phyloP scores from a whole-genome alignment of 2,329 filamentous ascomycete species.

The Colletotrichum sublineola region DNA sequence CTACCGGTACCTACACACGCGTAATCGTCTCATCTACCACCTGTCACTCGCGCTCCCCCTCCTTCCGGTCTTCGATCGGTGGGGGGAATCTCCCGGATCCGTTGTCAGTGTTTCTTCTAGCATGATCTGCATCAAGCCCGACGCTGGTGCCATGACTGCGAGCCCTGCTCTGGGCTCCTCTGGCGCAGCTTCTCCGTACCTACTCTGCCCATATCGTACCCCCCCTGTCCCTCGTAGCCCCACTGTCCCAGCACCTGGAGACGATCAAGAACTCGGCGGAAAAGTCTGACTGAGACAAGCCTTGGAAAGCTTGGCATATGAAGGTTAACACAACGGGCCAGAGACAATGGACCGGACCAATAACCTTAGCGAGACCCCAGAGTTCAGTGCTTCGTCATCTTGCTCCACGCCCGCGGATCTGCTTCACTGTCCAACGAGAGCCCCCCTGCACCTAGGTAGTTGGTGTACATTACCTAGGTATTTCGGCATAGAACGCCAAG shows the following conservation, averaged over 20 bases:
- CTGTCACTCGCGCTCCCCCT: constrained; percentile 44
- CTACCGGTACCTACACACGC: constrained; percentile 13
- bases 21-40: constrained; percentile 46
- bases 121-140: constrained; percentile 42
- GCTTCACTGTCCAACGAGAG: constrained; percentile 13
- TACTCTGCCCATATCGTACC: background rate
- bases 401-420: constrained; percentile 21
- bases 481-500: constrained; percentile 31
- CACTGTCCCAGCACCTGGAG: constrained; percentile 15
- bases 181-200: constrained; percentile 10
- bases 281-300: constrained; percentile 36
- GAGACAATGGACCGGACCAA: constrained; percentile 24
- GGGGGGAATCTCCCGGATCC: constrained; percentile 41
- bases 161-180: constrained; percentile 8
- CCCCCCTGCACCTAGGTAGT: constrained; percentile 5
- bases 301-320: constrained; percentile 37
- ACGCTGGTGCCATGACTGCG: constrained; percentile 26
- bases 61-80: constrained; percentile 46
- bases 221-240: constrained; percentile 1
- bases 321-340: constrained; percentile 26
- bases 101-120: constrained; percentile 45
- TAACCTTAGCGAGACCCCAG: constrained; percentile 31
- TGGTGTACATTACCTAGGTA: no score
- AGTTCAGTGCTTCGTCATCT: constrained; percentile 7
- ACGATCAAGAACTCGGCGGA: constrained; percentile 35